phyloP scores from a whole-genome alignment of 495 filamentous ascomycete species.

The Penicillium crystallinum region DNA sequence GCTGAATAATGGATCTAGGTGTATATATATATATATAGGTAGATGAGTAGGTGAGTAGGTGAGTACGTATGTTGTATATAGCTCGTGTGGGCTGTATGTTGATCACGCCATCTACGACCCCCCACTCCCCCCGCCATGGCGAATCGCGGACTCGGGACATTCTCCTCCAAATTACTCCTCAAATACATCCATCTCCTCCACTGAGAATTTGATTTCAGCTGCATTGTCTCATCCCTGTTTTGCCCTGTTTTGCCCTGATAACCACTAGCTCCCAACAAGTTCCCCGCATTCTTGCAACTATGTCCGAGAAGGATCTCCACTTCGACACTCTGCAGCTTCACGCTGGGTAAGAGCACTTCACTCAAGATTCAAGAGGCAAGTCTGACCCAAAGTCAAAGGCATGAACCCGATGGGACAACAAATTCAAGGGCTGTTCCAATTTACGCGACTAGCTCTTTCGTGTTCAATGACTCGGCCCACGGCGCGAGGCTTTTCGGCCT shows the following conservation, averaged over 20 bases:
- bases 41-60: too few species aligned
- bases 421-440: conserved; percentile 93
- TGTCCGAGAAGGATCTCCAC: conserved; percentile 31
- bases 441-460: conserved; percentile 88
- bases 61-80: too few species aligned
- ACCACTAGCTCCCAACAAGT: neutral
- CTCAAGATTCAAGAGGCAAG: neutral
- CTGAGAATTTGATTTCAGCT: too few species aligned
- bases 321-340: conserved; percentile 98
- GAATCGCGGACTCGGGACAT: too few species aligned
- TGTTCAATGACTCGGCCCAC: conserved; percentile 96
- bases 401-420: conserved; percentile 77
- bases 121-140: neutral
- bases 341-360: conserved; percentile 63
- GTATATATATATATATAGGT: too few species aligned
- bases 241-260: neutral
- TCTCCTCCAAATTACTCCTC: neutral
- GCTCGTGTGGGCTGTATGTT: too few species aligned
- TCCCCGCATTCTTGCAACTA: conserved; percentile 4
- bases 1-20: too few species aligned
- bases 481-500: conserved; percentile 94
- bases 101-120: neutral
- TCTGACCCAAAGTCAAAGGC: conserved; percentile 44
- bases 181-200: neutral
- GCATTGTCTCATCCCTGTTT: too few species aligned